Evolutionary conservation across 2,329 filamentous ascomycete genomes (phyloP), one percentile per base, ranked within the genome.

Genomic region (Plenodomus lindquistii): DNA sequence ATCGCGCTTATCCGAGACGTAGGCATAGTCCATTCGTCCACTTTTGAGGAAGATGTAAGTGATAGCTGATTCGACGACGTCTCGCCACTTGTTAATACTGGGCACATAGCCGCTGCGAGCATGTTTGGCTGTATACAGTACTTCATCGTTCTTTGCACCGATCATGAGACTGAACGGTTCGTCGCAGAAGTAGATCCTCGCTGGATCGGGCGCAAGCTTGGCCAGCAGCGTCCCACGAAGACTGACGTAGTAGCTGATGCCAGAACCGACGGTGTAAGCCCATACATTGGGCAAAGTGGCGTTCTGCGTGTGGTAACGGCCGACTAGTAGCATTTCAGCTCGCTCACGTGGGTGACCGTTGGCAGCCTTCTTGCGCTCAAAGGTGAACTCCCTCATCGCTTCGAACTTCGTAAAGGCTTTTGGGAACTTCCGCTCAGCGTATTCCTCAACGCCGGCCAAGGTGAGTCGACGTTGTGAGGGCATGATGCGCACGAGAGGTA

Each of bases 21-120:
- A 21, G 13, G 21, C 39, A 5, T 11, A 15, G 8, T 17, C 21
- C 27, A 46, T 24, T 5, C 22, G 42, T 2, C 40, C 35, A 11
- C 8, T 47, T 8, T 3, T 15, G 6, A 55, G 43, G 31, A 55
- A 55, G 18, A 47, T n/a, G 4, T 47, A 29, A 22, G 44, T 42
- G 21, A 55, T 44, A 5, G 36, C 44, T 7, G 39, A 41, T 8
- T 55, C 45, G 15, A 45, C 40, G 5, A 52, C 16, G 3, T 42
- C 31, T n/a, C 20, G 48, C 42, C 27, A 31, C 6, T 31, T 31
- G 27, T 7, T 31, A 13, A 31, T 31, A 15, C 27, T 31, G 6
- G 27, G 27, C 4, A 31, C 4, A 13, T 15, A 8, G 6, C 27
- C 27, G 27, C 27, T 8, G 27, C 27, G 27, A 15, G 27, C 27